Conservation (phyloP, 352 stramenopile species). For the Peronosclerospora sorghi region DNA sequence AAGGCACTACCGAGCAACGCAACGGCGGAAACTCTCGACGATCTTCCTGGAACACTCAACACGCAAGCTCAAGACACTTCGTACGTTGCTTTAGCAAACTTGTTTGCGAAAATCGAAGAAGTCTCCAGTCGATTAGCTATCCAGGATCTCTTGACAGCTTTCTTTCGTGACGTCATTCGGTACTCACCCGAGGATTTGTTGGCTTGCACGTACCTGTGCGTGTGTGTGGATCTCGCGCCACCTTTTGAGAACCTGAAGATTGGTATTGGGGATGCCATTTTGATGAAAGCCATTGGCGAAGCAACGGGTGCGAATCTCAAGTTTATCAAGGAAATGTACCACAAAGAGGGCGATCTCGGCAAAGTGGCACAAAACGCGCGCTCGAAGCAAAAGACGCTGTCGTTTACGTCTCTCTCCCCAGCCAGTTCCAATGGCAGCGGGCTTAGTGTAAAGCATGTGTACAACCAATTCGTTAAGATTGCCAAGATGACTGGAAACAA, state of each 20-base stretch:
- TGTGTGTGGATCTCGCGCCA: constrained; percentile 88
- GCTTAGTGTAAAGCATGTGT: constrained; percentile 84
- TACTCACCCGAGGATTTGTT: constrained; percentile 76
- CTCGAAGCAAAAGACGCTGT: constrained; percentile 90
- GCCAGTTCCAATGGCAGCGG: constrained; percentile 37
- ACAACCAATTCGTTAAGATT: constrained; percentile 88
- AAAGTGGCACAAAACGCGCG: constrained; percentile 91
- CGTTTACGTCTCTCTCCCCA: constrained; percentile 64
- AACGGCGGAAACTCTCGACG: too few species aligned
- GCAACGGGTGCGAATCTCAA: constrained; percentile 85
- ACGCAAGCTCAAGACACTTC: constrained; percentile 19
- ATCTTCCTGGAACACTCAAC: too few species aligned
- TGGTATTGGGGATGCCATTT: constrained; percentile 94
- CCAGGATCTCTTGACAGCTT: constrained; percentile 75
- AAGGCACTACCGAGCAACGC: constrained; percentile 2
- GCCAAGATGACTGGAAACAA: constrained; percentile 91
- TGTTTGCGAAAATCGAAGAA: constrained; percentile 75
- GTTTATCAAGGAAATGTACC: constrained; percentile 94
- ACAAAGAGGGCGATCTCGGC: constrained; percentile 95
- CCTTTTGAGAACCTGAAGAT: constrained; percentile 97
- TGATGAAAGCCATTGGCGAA: constrained; percentile 96
- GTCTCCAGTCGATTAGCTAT: constrained; percentile 68
- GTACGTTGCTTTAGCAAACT: constrained; percentile 51
- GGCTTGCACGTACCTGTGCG: constrained; percentile 86
- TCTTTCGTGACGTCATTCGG: constrained; percentile 74